A percentile compares a stretch with the other conserved stretches of the same genome.
These are phyloP conservation scores for Cucurbita ficifolia DNA, from an alignment of 306 rosid genomes.

Conservation along the genomic window DNA sequence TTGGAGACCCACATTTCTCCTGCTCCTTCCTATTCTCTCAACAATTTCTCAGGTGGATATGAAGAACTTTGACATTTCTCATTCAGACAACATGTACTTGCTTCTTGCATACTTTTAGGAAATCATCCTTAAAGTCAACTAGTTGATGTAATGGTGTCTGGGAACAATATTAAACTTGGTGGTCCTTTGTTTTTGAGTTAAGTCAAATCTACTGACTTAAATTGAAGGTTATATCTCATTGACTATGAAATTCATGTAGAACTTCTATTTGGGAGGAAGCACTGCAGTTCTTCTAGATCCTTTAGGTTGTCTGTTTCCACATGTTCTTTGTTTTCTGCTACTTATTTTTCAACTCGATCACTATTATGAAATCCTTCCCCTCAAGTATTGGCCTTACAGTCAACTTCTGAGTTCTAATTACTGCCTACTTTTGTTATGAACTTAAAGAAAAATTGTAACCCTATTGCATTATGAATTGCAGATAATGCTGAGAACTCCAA, in stretches of 20 bases:
- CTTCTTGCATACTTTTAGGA: not conserved
- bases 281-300: not conserved
- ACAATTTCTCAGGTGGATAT: slow-evolving; percentile 36
- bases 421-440: not conserved
- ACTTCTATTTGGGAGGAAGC: not conserved
- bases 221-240: not conserved
- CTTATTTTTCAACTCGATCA: not conserved
- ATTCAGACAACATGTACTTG: not conserved
- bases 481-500: slow-evolving; percentile 39
- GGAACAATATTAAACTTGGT: not conserved
- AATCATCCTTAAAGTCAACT: not conserved
- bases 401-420: not conserved
- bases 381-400: not conserved
- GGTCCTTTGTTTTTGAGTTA: not conserved
- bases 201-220: not conserved
- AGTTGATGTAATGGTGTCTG: not conserved
- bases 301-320: not conserved
- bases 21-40: slow-evolving; percentile 35
- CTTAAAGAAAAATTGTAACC: not conserved
- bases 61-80: not conserved
- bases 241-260: not conserved
- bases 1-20: slow-evolving; percentile 37
- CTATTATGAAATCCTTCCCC: not conserved
- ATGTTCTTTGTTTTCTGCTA: not conserved
- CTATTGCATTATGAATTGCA: slow-evolving; percentile 19